Evolutionary conservation across 2,329 filamentous ascomycete genomes (phyloP).

Genomic region (Trematosphaeria pertusa): DNA sequence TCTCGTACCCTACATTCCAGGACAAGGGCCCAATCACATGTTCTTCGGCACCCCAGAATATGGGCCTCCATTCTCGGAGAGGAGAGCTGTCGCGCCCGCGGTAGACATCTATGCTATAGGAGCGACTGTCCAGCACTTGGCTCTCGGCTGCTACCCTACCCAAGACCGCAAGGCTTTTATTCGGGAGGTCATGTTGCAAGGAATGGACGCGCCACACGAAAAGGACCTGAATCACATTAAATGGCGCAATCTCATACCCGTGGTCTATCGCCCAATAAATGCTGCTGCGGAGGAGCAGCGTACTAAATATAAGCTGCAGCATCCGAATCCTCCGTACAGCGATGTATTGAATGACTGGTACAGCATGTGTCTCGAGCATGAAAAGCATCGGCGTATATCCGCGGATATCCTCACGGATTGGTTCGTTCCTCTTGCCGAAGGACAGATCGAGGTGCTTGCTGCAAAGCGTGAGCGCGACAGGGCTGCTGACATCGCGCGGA

Average conservation of each 20-base stretch:
- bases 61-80: conserved; percentile 18
- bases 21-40: not conserved
- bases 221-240: conserved; percentile 1
- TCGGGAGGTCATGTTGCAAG: conserved; percentile 1
- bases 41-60: conserved; percentile 29
- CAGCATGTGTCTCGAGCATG: not conserved
- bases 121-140: conserved; percentile 27
- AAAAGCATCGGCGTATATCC: not conserved
- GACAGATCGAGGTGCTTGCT: not conserved
- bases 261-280: conserved; percentile 18
- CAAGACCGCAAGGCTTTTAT: conserved; percentile 17
- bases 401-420: not conserved
- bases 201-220: not conserved
- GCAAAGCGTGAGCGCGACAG: not conserved
- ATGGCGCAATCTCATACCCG: conserved; percentile 11
- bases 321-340: not conserved
- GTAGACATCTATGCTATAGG: conserved; percentile 33
- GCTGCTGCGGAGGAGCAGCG: conserved; percentile 9
- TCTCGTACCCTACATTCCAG: conserved; percentile 10
- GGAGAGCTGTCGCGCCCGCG: conserved; percentile 11
- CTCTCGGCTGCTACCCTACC: conserved; percentile 14
- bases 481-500: not conserved
- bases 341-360: conserved; percentile 7
- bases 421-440: not conserved
- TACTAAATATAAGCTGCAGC: not conserved